Percentiles rank a stretch among this genome's conserved stretches.
Evolutionary conservation across 2,329 filamentous ascomycete species (phyloP).

Genomic region (Clathrospora elynae): DNA sequence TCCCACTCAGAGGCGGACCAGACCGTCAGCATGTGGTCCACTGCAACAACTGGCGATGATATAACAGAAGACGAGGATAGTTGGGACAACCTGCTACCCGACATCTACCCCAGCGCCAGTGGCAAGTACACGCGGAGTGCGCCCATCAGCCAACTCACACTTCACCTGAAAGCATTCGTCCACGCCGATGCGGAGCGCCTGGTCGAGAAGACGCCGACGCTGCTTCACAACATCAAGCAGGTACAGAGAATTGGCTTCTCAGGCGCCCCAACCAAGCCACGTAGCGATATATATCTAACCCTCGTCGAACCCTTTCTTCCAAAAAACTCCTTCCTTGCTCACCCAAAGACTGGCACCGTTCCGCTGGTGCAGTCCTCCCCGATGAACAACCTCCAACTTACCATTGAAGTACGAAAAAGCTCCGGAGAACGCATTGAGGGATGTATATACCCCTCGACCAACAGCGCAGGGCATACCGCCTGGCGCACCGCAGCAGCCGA

Average conservation of each 20-base stretch:
- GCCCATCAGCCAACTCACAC: constrained; percentile 75
- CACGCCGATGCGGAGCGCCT: constrained; percentile 77
- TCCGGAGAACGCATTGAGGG: constrained; percentile 82
- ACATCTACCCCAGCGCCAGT: constrained; percentile 67
- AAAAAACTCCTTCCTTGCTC: constrained; percentile 66
- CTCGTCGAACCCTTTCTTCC: constrained; percentile 78
- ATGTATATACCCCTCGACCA: constrained; percentile 86
- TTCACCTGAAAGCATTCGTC: constrained; percentile 79
- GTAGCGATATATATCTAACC: constrained; percentile 95
- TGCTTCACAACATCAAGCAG: constrained; percentile 78
- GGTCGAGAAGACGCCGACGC: constrained; percentile 83
- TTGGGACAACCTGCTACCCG: constrained; percentile 74
- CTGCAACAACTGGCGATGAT: constrained; percentile 51
- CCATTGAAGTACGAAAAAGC: constrained; percentile 80
- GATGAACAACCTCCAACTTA: constrained; percentile 81
- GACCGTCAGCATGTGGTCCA: constrained; percentile 76
- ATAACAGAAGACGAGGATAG: constrained; percentile 61
- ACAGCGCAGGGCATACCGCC: constrained; percentile 75
- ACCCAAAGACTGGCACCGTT: constrained; percentile 80
- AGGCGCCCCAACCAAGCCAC: constrained; percentile 81
- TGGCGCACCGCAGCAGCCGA: constrained; percentile 87
- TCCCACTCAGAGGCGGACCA: constrained; percentile 75
- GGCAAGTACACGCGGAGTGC: constrained; percentile 75
- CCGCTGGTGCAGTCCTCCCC: constrained; percentile 68
- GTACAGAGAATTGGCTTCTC: constrained; percentile 93